Conservation (phyloP, 345 rosid species). For the Eucalyptus fibrosa region DNA sequence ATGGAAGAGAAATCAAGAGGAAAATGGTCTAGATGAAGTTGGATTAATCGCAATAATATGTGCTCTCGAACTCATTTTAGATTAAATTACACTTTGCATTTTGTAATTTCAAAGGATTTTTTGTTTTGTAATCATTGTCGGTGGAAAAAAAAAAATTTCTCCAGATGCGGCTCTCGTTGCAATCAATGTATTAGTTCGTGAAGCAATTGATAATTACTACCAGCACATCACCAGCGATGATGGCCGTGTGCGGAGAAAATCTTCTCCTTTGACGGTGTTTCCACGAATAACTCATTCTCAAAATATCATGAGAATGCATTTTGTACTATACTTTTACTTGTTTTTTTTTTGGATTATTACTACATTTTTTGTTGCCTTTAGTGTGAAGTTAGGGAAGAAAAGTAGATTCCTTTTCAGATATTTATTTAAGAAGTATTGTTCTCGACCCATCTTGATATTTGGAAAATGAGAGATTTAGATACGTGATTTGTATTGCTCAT, state of each 20-base stretch:
- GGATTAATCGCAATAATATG: background rate
- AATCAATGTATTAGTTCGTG: background rate
- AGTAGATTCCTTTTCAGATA: background rate
- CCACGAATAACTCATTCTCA: background rate
- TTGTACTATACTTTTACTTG: background rate
- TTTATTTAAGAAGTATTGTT: background rate
- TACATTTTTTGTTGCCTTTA: background rate
- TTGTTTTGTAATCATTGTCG: background rate
- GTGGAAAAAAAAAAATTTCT: background rate
- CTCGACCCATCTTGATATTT: background rate
- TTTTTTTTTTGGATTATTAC: background rate
- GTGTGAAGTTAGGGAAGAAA: background rate
- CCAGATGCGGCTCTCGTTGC: background rate
- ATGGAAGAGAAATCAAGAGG: background rate
- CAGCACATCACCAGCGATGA: background rate
- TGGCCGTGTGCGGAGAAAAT: background rate
- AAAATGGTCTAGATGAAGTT: background rate
- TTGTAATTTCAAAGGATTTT: background rate
- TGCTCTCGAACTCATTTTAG: no score
- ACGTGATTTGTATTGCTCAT: background rate
- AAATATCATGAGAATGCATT: background rate
- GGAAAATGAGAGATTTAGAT: background rate
- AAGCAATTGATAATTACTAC: background rate
- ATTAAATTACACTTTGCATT: background rate
- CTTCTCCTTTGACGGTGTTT: background rate